Percentiles rank a stretch among this genome's conserved stretches.
Conservation (phyloP, 2,329 filamentous ascomycete species). For the Epicoccum sorghinum region DNA sequence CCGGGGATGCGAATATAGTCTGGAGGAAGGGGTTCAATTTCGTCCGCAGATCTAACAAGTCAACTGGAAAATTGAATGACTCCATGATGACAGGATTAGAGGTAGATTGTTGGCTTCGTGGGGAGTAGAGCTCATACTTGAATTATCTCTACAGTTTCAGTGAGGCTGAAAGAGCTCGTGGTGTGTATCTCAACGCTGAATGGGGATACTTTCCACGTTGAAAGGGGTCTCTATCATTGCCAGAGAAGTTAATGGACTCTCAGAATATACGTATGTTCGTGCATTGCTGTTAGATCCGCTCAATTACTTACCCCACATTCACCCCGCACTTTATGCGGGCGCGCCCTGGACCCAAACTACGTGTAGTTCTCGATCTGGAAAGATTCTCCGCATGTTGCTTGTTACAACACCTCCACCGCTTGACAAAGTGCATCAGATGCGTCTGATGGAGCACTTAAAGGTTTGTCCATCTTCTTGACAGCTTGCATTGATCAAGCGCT, state of each 20-base stretch:
- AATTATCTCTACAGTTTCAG: not conserved
- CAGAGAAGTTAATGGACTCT: no score
- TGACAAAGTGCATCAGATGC: not conserved
- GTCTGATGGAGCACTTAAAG: constrained; percentile 19
- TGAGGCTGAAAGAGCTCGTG: constrained; percentile 4
- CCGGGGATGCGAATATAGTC: constrained; percentile 13
- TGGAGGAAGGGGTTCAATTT: constrained; percentile 22
- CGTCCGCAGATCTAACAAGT: constrained; percentile 21
- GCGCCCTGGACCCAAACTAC: not conserved
- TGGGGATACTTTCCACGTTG: constrained; percentile 13
- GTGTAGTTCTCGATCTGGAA: constrained; percentile 8
- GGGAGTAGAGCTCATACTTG: constrained; percentile 8
- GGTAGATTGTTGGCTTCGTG: not conserved
- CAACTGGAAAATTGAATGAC: constrained; percentile 17
- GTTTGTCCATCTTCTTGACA: constrained; percentile 3
- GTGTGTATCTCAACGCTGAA: not conserved
- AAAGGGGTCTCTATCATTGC: not conserved
- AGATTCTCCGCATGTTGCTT: constrained; percentile 25
- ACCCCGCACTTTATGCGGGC: constrained; percentile 20
- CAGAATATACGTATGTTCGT: not conserved
- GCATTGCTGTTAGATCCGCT: not conserved
- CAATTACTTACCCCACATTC: constrained; percentile 18
- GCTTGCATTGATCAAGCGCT: constrained; percentile 3
- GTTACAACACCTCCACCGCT: constrained; percentile 5
- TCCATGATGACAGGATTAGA: constrained; percentile 17